Evolutionary conservation across 2,329 filamentous ascomycete species (phyloP).

Genomic region (Ophiosphaerella herpotricha): DNA sequence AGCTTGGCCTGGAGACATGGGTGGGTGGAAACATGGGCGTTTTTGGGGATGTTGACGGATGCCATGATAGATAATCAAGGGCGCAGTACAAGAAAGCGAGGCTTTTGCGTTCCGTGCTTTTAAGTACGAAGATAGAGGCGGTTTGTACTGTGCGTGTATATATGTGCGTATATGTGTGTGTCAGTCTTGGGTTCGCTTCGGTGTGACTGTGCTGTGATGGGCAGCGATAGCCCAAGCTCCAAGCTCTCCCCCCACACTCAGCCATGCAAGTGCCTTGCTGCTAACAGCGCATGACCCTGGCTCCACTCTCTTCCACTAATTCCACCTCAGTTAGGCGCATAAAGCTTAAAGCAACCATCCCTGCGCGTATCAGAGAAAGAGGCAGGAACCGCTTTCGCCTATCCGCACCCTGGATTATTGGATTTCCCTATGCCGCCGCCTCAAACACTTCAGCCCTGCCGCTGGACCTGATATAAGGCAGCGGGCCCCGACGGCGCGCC

Average conservation of each 20-base stretch:
- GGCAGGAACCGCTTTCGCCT: not conserved
- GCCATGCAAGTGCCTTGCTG: not conserved
- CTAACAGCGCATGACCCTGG: not conserved
- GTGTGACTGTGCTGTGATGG: not conserved
- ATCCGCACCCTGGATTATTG: not conserved
- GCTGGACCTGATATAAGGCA: no score
- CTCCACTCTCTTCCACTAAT: not conserved
- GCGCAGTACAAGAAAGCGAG: no score
- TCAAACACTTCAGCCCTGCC: not conserved
- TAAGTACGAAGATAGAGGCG: no score
- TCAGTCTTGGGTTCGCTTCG: not conserved
- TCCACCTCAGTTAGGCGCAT: not conserved
- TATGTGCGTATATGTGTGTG: not conserved
- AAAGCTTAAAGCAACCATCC: slow-evolving; percentile 6
- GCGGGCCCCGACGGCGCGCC: no score
- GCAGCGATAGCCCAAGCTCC: not conserved
- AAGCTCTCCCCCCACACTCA: slow-evolving; percentile 1
- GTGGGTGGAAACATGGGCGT: slow-evolving; percentile 78
- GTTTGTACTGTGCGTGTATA: no score
- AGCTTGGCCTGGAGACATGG: slow-evolving; percentile 88
- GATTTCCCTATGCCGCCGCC: not conserved
- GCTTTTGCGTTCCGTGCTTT: no score
- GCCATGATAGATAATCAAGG: slow-evolving; percentile 28
- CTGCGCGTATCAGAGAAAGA: not conserved
- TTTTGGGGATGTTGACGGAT: slow-evolving; percentile 52